Conservation (phyloP, 345 rosid genomes). For the Microcos paniculata region DNA sequence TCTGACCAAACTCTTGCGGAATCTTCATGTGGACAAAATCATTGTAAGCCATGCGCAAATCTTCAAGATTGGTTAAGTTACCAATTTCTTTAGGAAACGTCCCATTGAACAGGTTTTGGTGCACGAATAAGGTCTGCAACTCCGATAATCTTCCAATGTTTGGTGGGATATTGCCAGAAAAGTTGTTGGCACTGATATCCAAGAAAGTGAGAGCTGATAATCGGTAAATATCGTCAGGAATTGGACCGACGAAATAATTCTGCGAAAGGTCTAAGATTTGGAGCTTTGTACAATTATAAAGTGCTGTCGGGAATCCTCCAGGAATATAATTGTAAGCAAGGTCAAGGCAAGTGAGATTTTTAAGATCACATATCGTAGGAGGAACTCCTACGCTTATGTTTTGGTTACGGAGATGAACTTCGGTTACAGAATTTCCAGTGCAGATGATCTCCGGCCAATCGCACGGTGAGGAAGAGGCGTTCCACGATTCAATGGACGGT, state of each 20-base stretch:
- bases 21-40: conserved; percentile 50
- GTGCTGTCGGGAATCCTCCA: conserved; percentile 54
- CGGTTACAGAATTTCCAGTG: conserved; percentile 41
- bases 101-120: conserved; percentile 56
- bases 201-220: conserved; percentile 47
- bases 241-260: conserved; percentile 60
- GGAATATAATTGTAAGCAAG: conserved; percentile 51
- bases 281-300: conserved; percentile 67
- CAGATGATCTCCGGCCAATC: conserved; percentile 59
- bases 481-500: conserved; percentile 57
- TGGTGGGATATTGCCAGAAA: conserved; percentile 71
- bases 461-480: conserved; percentile 57
- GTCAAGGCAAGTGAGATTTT: conserved; percentile 43
- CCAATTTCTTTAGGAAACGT: conserved; percentile 83
- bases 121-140: conserved; percentile 37
- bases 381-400: conserved; percentile 52
- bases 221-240: conserved; percentile 61
- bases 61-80: conserved; percentile 55
- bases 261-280: conserved; percentile 55
- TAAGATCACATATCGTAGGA: conserved; percentile 58
- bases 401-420: conserved; percentile 28
- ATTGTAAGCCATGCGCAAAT: conserved; percentile 44
- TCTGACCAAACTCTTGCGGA: conserved; percentile 58
- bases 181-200: conserved; percentile 54
- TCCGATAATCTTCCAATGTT: conserved; percentile 43